Conservation (phyloP, 345 rosid species). For the Bruguiera gymnorhiza region DNA sequence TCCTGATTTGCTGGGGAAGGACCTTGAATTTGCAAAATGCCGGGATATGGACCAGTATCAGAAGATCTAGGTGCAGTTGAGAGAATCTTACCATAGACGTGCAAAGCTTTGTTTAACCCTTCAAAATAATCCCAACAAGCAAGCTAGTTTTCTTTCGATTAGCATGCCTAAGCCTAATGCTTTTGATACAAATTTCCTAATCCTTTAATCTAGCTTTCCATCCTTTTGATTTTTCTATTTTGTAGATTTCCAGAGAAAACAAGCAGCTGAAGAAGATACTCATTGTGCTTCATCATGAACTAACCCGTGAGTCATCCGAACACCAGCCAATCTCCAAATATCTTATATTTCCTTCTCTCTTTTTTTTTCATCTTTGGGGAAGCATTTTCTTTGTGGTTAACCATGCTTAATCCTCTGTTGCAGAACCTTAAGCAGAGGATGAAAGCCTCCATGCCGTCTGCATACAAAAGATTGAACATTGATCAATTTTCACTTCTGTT, state of each 20-base stretch:
- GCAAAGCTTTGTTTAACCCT: constrained; percentile 48
- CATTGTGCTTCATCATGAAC: constrained; percentile 70
- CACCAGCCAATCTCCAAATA: not conserved
- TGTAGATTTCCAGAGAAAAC: constrained; percentile 57
- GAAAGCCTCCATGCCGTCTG: constrained; percentile 46
- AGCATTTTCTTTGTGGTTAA: not conserved
- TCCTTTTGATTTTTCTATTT: not conserved
- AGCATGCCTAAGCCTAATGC: too few relatives aligned
- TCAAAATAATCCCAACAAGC: too few relatives aligned
- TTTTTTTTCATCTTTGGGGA: not conserved
- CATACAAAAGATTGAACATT: constrained; percentile 39
- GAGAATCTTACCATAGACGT: constrained; percentile 55
- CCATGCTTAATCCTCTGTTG: constrained; percentile 22
- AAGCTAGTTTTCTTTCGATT: too few relatives aligned
- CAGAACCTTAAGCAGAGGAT: constrained; percentile 83
- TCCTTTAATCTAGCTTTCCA: not conserved
- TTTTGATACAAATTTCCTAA: too few relatives aligned
- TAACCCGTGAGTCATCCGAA: constrained; percentile 47
- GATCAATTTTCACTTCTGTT: not conserved
- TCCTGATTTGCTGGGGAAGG: constrained; percentile 49
- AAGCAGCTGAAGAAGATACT: constrained; percentile 76
- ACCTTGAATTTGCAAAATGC: constrained; percentile 65
- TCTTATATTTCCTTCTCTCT: not conserved
- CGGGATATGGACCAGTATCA: constrained; percentile 62
- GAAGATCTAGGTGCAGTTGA: constrained; percentile 51